Conservation (phyloP, 352 stramenopile species). For the Phytophthora pinifolia region DNA sequence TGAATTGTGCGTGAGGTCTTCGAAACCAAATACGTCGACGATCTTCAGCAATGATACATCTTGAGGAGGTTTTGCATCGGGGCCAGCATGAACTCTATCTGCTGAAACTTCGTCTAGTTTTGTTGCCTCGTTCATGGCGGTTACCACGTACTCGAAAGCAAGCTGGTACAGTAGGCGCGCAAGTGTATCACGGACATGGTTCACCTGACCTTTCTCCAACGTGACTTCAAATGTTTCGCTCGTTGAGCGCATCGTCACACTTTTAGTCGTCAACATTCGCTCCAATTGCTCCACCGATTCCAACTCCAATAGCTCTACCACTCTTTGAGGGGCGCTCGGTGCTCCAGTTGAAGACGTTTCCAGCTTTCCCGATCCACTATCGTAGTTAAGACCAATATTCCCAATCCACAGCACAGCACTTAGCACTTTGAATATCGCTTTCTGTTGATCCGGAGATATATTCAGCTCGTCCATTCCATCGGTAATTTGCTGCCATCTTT, state of each 20-base stretch:
- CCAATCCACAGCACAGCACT: constrained; percentile 74
- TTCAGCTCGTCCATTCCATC: constrained; percentile 46
- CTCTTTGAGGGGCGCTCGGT: constrained; percentile 17
- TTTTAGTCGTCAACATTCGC: constrained; percentile 51
- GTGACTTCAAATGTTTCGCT: constrained; percentile 55
- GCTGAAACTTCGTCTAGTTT: constrained; percentile 13
- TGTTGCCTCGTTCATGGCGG: constrained; percentile 49
- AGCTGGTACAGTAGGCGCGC: constrained; percentile 60
- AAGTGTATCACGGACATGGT: constrained; percentile 52
- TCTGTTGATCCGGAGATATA: constrained; percentile 39
- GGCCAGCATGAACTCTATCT: background rate
- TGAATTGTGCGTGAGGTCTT: constrained; percentile 67
- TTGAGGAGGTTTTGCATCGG: background rate
- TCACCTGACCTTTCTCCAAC: constrained; percentile 48
- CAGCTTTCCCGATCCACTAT: constrained; percentile 19
- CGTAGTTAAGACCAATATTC: constrained; percentile 55
- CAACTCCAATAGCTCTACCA: constrained; percentile 41
- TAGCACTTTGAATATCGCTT: constrained; percentile 58
- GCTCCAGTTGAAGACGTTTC: constrained; percentile 25
- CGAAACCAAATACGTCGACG: constrained; percentile 77
- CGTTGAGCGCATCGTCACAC: constrained; percentile 44
- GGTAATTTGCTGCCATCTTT: constrained; percentile 66
- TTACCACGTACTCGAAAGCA: constrained; percentile 48
- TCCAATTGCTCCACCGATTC: constrained; percentile 29
- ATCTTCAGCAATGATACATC: constrained; percentile 41